Base-by-base conservation (phyloP, 2,329 filamentous ascomycete species). In the Ophiocordyceps robertsii region DNA sequence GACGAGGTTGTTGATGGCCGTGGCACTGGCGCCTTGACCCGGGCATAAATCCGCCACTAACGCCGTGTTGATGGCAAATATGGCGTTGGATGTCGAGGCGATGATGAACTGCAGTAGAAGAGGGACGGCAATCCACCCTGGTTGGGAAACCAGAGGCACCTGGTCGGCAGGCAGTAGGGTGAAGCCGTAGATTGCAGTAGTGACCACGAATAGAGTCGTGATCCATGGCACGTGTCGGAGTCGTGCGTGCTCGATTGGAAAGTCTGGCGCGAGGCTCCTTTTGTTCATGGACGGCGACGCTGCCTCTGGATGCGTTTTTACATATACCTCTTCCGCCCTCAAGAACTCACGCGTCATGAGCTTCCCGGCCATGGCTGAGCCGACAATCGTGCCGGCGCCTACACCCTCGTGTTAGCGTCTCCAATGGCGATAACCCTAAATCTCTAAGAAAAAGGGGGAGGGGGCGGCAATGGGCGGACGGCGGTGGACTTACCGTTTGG, bases 241-340 rank as follows among this genome's bases (percentile, higher is more conserved):
- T 1, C 64, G 56, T 4, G 61, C 57, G 12, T 54, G 54, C 46
- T 68, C 67, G 44, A 70, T 62, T 1, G 64, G 64, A 41, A 70
- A 70, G 40, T 67, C 60, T 1, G 52, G 39, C 12, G 43, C 37
- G 55, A 53, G 1, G 51, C 46, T 39, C 58, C 47, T 36, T 12
- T 39, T 42, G 37, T 43, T 37, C 27, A 30, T 31, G 21, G 37
- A 51, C 48, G 17, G 27, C 12, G 24, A 33, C 14, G 37, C 40
- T 19, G 39, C 14, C 17, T 30, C 24, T n/a, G 40, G 37, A 4
- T 48, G 51, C 46, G 59, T 51, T 1, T 52, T 45, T 49, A 55
- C 44, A 49, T 60, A 54, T 47, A 53, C 10, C 45, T 51, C 32
- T 41, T 53, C 56, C 52, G 53, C 42, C 9, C 35, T 39, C 32